These are phyloP conservation scores for Magnolia sinica DNA, from an alignment of 164 flowering plant species.

Conservation along the genomic window DNA sequence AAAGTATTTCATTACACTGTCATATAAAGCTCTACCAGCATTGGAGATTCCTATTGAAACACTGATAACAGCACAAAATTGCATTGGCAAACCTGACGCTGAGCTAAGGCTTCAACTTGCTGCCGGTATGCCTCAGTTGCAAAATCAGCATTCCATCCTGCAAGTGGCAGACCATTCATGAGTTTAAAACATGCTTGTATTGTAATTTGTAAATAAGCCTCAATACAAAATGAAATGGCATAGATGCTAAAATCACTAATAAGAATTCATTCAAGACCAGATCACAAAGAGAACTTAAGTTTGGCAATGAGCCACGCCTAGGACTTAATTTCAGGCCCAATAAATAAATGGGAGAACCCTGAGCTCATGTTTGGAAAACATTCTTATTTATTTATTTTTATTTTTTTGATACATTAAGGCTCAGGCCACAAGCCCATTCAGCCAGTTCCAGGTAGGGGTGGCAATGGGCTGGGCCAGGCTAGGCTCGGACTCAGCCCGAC, in stretches of 20 bases:
- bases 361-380: no score
- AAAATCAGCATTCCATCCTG: conserved; percentile 98
- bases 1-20: conserved; percentile 6
- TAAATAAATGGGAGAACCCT: no score
- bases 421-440: no score
- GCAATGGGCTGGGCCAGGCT: no score
- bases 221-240: background rate
- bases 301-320: background rate
- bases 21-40: background rate
- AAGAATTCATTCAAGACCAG: background rate
- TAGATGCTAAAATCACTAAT: background rate
- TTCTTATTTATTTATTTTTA: no score
- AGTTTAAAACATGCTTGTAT: background rate
- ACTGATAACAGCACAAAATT: background rate
- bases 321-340: no score
- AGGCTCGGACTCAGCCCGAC: no score
- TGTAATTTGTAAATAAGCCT: no score
- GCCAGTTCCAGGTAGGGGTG: no score
- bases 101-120: conserved; percentile 88
- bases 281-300: background rate
- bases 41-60: background rate
- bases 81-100: conserved; percentile 65
- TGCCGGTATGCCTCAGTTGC: conserved; percentile 94
- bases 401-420: no score
- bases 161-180: background rate